Percentiles rank a stretch among this genome's conserved stretches.
Conservation (phyloP, 1,139 yeast genomes). For the Protomyces arabidopsidicola region DNA sequence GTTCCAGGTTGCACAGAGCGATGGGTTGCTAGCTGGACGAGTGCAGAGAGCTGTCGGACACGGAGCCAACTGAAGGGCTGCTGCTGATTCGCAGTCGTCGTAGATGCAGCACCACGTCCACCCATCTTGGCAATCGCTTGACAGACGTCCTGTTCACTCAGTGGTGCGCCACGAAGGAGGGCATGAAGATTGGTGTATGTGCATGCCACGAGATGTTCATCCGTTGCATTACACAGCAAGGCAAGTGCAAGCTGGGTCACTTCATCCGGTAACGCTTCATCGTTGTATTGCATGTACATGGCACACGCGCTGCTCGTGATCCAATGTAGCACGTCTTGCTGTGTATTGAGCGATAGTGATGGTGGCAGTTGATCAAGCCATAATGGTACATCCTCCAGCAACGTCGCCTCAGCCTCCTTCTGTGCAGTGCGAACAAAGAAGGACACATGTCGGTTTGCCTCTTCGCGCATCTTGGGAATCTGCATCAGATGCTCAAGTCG, state of each 20-base stretch:
- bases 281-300: background rate
- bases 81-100: background rate
- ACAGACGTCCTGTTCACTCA: background rate
- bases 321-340: background rate
- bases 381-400: background rate
- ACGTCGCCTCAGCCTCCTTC: background rate
- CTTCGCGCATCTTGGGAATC: background rate
- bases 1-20: background rate
- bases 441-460: background rate
- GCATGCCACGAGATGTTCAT: background rate
- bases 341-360: background rate
- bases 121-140: background rate
- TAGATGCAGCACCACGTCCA: background rate
- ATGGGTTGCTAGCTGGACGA: background rate
- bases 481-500: background rate
- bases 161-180: background rate
- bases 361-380: background rate
- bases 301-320: background rate
- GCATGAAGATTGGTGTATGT: background rate
- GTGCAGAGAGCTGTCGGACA: background rate
- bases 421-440: background rate
- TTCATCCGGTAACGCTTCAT: background rate
- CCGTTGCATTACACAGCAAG: background rate
- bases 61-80: background rate
- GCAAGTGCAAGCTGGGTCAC: background rate